Percentiles rank a stretch among this genome's conserved stretches.
Conservation (phyloP, 495 filamentous ascomycete species). For the Cercophora newfieldiana region DNA sequence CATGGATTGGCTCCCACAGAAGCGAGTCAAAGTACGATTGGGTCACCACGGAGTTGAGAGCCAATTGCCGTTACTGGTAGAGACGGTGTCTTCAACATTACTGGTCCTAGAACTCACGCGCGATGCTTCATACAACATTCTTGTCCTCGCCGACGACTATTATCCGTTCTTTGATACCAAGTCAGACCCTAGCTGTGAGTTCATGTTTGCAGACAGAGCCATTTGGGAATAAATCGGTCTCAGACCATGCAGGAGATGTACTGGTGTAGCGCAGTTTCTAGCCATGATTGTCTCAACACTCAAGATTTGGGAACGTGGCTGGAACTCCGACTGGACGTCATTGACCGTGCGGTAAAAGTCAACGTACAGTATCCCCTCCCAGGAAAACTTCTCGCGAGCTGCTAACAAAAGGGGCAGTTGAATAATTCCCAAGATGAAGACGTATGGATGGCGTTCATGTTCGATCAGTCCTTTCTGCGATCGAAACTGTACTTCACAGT, state of each 20-base stretch:
- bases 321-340: background rate
- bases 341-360: background rate
- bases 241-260: background rate
- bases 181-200: background rate
- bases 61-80: no score
- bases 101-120: background rate
- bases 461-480: conserved; percentile 10
- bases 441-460: conserved; percentile 4
- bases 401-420: background rate
- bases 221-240: background rate
- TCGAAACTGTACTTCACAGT: conserved; percentile 5
- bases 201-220: background rate
- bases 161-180: background rate
- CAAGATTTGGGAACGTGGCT: conserved; percentile 6
- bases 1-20: no score
- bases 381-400: background rate
- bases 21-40: no score
- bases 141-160: background rate
- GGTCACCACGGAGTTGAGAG: no score
- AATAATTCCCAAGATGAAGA: conserved; percentile 1
- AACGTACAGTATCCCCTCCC: background rate
- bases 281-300: background rate
- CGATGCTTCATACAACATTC: background rate
- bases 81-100: background rate
- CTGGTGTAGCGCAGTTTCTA: conserved; percentile 6